phyloP scores from a whole-genome alignment of 2,329 filamentous ascomycete species.

The Pseudogymnoascus sp. region DNA sequence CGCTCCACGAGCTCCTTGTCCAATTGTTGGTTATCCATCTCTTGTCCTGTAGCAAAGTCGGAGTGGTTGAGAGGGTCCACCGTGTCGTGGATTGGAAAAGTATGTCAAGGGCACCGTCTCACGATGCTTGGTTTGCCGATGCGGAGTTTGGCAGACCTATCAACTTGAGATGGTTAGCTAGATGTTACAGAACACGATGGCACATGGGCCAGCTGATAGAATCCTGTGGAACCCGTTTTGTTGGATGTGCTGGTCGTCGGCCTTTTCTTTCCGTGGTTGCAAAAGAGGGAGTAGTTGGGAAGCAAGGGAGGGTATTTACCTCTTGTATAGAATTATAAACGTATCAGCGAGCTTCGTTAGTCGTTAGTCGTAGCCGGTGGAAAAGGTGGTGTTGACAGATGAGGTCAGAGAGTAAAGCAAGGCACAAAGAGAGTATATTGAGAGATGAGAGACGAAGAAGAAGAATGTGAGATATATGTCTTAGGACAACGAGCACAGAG shows the following conservation, averaged over 20 bases:
- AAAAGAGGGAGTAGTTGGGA: not conserved
- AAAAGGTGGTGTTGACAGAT: not conserved
- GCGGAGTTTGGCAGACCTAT: constrained; percentile 1
- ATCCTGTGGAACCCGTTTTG: not conserved
- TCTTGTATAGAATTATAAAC: not conserved
- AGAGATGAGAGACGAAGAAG: not conserved
- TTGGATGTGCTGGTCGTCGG: not conserved
- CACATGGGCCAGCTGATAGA: not conserved
- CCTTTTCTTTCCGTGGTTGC: not conserved
- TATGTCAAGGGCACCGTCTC: not conserved
- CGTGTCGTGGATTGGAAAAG: not conserved
- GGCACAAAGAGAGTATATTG: constrained; percentile 3
- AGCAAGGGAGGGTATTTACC: not conserved
- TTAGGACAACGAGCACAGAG: not conserved
- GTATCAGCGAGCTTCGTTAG: not conserved
- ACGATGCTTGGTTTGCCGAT: not conserved
- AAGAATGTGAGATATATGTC: constrained; percentile 2
- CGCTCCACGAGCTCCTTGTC: constrained; percentile 18
- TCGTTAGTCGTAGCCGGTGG: not conserved
- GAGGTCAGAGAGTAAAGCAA: not conserved
- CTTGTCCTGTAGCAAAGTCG: not conserved
- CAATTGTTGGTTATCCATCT: constrained; percentile 6
- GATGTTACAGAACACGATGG: constrained; percentile 5
- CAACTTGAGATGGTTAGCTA: not conserved
- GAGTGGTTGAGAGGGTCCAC: not conserved